A percentile compares a stretch with the other conserved stretches of the same genome.
phyloP scores from a whole-genome alignment of 345 rosid genomes.

The Nephelium lappaceum region DNA sequence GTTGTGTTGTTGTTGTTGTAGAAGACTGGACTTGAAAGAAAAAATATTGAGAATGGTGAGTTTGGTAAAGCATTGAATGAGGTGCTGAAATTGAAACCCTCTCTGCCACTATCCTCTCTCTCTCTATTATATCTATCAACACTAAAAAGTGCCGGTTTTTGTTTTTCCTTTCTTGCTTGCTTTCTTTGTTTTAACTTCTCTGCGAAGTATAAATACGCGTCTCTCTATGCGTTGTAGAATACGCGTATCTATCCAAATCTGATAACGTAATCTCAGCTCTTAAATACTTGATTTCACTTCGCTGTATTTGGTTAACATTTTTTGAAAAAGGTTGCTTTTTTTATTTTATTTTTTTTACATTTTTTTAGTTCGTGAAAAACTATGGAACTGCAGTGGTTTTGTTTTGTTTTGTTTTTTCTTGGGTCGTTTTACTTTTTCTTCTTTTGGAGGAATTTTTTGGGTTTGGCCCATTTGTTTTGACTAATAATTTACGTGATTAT shows the following conservation, averaged over 20 bases:
- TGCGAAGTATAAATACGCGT: neutral
- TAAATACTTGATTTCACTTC: neutral
- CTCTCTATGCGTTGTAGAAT: neutral
- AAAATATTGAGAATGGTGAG: slow-evolving; percentile 40
- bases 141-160: slow-evolving; percentile 38
- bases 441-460: neutral
- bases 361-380: slow-evolving; percentile 27
- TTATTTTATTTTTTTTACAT: too few relatives aligned
- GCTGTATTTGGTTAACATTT: too few relatives aligned
- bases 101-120: slow-evolving; percentile 18
- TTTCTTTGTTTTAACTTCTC: neutral
- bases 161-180: slow-evolving; percentile 19
- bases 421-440: slow-evolving; percentile 4
- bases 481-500: slow-evolving; percentile 26
- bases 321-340: neutral
- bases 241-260: neutral
- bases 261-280: neutral
- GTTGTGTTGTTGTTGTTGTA: slow-evolving; percentile 27
- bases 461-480: slow-evolving; percentile 30
- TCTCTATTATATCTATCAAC: neutral
- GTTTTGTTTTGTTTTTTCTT: neutral
- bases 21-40: slow-evolving; percentile 25
- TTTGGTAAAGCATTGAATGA: slow-evolving; percentile 79
- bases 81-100: slow-evolving; percentile 35
- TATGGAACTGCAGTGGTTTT: slow-evolving; percentile 31